Evolutionary conservation across 139 green algal genomes (phyloP), one percentile per base, ranked within the genome.

Genomic region (Picochlorum sp.): DNA sequence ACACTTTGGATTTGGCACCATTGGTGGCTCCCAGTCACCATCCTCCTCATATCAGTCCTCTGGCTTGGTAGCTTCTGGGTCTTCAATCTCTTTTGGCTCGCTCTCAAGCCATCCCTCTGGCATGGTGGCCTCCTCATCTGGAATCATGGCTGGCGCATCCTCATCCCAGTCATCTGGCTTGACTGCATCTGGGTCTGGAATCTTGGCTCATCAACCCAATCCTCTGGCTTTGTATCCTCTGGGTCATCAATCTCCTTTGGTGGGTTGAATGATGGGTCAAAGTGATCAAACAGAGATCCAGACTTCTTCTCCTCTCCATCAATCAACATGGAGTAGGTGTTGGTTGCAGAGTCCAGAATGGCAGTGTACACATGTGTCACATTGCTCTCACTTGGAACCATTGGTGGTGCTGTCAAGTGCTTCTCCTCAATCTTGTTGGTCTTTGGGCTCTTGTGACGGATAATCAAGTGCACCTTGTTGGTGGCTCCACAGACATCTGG

Each of bases 41-140:
- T 98, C 87, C 75, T 96, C 85, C 45, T 95, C 91, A 41, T 95
- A 68, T 98, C 92, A 98, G 59, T 94, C 87, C n/a, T 89, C 82
- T 7, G 92, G 92, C 66, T 89, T 85, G 16, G 55, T 71, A 32
- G 89, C 88, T 81, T 78, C 69, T 45, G 82, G 76, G 60, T 91
- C 82, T 59, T 89, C 78, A 16, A 95, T 81, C 52, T 88, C 73
- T 3, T 70, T 62, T 5, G 94, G 80, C 76, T 96, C 84, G 10
- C 95, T 78, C 4, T 97, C 89, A 68, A 95, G 78, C 92, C 92
- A 98, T 58, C 91, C 92, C 50, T 88, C 75, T 2, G 92, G 92
- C 75, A 89, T 94, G 21, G 65, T 60, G 4, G 86, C 88, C 2
- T 88, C 77, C n/a, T 76, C 65, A 59, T 98, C 92, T 11, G 78